phyloP scores from a whole-genome alignment of 2,329 filamentous ascomycete genomes.

The Aspergillus udagawae region DNA sequence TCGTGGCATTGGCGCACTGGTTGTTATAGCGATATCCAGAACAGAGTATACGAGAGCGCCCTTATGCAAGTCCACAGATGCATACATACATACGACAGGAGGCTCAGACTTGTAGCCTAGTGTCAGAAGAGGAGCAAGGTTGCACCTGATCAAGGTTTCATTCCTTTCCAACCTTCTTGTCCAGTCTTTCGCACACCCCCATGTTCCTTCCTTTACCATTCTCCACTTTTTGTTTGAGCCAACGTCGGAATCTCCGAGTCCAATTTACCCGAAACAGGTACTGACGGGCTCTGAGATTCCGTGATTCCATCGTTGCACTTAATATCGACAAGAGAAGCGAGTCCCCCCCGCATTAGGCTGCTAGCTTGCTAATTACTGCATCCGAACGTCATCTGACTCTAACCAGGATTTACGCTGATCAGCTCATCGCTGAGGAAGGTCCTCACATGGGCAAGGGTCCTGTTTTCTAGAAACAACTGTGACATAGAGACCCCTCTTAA shows the following conservation, averaged over 20 bases:
- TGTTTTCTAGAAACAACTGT: neutral
- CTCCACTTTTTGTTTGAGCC: conserved; percentile 12
- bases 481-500: neutral
- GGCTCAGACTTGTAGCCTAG: neutral
- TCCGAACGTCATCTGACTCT: neutral
- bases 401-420: neutral
- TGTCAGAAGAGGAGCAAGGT: too few species aligned
- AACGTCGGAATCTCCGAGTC: conserved; percentile 1
- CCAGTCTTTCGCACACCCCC: neutral
- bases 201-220: conserved; percentile 2
- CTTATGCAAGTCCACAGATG: neutral
- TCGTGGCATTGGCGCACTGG: neutral
- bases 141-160: neutral
- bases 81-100: neutral
- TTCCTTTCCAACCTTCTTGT: neutral
- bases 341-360: neutral
- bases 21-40: neutral
- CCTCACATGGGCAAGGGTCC: neutral
- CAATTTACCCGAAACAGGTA: conserved; percentile 14
- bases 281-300: neutral
- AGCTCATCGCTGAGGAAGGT: neutral
- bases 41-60: neutral
- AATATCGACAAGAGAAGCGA: neutral
- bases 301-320: neutral
- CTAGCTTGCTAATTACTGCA: neutral